Evolutionary conservation across 495 filamentous ascomycete species (phyloP).

Genomic region (Penicillium steckii): DNA sequence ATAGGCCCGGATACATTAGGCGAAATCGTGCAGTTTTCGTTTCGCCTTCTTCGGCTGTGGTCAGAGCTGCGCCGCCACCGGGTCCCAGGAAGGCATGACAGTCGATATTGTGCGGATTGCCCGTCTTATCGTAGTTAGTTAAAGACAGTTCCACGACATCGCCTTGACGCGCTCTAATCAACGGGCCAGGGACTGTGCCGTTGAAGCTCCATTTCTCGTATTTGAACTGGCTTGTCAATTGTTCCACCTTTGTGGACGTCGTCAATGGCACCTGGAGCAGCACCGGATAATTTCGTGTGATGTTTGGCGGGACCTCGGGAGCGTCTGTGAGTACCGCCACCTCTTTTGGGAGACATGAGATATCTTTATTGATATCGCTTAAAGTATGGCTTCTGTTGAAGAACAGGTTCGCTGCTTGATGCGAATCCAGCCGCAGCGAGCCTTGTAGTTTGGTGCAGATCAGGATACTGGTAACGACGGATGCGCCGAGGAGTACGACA

Average conservation of each 20-base stretch:
- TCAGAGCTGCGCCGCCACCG: slow-evolving; percentile 15
- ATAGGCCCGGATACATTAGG: slow-evolving; percentile 12
- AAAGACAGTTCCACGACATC: slow-evolving; percentile 16
- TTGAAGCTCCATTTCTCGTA: slow-evolving; percentile 26
- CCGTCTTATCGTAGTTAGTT: slow-evolving; percentile 17
- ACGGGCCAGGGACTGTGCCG: slow-evolving; percentile 19
- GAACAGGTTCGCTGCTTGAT: too few species aligned
- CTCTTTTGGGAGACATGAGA: slow-evolving; percentile 14
- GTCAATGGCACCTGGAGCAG: slow-evolving; percentile 14
- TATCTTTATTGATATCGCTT: too few species aligned
- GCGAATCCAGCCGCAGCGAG: too few species aligned
- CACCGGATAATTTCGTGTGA: slow-evolving; percentile 12
- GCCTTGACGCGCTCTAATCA: slow-evolving; percentile 19
- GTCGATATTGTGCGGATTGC: slow-evolving; percentile 22
- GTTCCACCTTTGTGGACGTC: slow-evolving; percentile 8
- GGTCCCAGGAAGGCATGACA: slow-evolving; percentile 17
- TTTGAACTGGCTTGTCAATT: slow-evolving; percentile 18
- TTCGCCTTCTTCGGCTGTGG: slow-evolving; percentile 16
- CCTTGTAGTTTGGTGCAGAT: too few species aligned
- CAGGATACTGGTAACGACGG: too few species aligned
- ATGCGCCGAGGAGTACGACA: too few species aligned
- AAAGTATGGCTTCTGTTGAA: too few species aligned
- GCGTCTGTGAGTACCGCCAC: slow-evolving; percentile 13
- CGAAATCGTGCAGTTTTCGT: slow-evolving; percentile 19
- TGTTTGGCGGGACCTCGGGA: slow-evolving; percentile 17